Percentiles rank a stretch among this genome's conserved stretches.
These are phyloP conservation scores for Rhododendron simsii DNA, from an alignment of 148 eudicot genomes.

Conservation along the genomic window DNA sequence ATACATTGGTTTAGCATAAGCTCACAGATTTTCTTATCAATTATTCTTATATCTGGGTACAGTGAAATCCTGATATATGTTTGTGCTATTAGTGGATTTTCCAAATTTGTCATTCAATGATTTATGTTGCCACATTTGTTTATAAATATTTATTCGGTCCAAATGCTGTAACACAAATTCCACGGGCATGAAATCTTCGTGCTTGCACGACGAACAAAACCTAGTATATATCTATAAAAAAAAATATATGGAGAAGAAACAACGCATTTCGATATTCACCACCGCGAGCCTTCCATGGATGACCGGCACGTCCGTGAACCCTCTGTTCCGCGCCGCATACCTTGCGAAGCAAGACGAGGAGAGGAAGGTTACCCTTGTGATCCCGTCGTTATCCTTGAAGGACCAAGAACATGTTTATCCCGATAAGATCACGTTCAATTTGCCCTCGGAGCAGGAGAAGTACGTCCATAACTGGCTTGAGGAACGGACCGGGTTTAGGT, in stretches of 20 bases:
- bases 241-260: constrained; percentile 57
- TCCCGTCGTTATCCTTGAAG: constrained; percentile 75
- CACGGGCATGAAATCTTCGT: too few species aligned
- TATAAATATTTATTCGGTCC: too few species aligned
- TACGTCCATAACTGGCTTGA: constrained; percentile 86
- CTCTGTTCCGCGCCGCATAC: constrained; percentile 89
- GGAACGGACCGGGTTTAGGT: constrained; percentile 56
- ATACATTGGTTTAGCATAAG: too few species aligned
- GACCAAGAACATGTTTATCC: constrained; percentile 83
- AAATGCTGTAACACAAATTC: too few species aligned
- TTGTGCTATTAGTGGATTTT: too few species aligned
- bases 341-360: constrained; percentile 60
- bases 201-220: too few species aligned
- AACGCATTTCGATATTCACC: constrained; percentile 80
- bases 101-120: too few species aligned
- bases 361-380: constrained; percentile 67
- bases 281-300: constrained; percentile 99
- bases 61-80: too few species aligned
- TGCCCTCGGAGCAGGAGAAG: constrained; percentile 64
- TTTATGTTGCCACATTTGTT: too few species aligned
- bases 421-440: constrained; percentile 52
- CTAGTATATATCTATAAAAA: too few species aligned
- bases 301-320: constrained; percentile 95
- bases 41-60: too few species aligned
- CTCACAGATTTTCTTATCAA: too few species aligned